phyloP scores from a whole-genome alignment of 805 yeast genomes.

The Torulaspora microellipsoides region DNA sequence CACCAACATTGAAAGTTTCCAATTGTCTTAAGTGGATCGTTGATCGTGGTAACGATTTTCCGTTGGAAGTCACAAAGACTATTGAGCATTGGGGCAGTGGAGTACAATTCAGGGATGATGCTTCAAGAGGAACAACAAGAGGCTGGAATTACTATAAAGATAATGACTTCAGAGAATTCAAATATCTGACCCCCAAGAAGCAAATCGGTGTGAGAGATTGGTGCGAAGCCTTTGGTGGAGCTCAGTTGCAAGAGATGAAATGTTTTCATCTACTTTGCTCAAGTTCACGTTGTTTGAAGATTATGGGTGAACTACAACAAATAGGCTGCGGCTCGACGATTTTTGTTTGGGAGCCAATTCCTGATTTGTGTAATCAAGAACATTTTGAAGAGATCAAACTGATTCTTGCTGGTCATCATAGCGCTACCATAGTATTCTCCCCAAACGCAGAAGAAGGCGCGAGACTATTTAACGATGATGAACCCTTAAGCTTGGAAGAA shows the following conservation, averaged over 20 bases:
- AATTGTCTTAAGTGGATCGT: slow-evolving; percentile 58
- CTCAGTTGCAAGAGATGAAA: slow-evolving; percentile 33
- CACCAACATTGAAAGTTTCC: slow-evolving; percentile 35
- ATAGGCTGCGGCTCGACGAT: slow-evolving; percentile 32
- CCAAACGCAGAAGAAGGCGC: slow-evolving; percentile 89
- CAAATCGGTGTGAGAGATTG: slow-evolving; percentile 54
- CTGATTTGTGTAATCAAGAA: slow-evolving; percentile 61
- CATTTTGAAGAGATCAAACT: slow-evolving; percentile 34
- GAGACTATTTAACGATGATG: slow-evolving; percentile 46
- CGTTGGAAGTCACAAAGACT: slow-evolving; percentile 40
- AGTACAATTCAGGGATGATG: slow-evolving; percentile 48
- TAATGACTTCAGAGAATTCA: slow-evolving; percentile 56
- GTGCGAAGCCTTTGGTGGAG: slow-evolving; percentile 27
- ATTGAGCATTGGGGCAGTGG: slow-evolving; percentile 62
- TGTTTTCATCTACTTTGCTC: slow-evolving; percentile 74
- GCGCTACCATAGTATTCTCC: slow-evolving; percentile 40
- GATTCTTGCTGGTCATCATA: slow-evolving; percentile 15
- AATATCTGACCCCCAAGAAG: slow-evolving; percentile 57
- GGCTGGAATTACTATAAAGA: slow-evolving; percentile 75
- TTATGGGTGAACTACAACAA: slow-evolving; percentile 37
- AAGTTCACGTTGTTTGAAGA: slow-evolving; percentile 51
- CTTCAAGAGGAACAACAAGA: slow-evolving; percentile 59
- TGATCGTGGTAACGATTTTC: slow-evolving; percentile 80
- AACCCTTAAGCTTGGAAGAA: slow-evolving; percentile 39
- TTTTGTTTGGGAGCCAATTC: slow-evolving; percentile 82